Percentiles rank a stretch among this genome's conserved stretches.
These are phyloP conservation scores for Calocybe cyanea DNA, from an alignment of 768 basidiomycete genomes.

Conservation along the genomic window DNA sequence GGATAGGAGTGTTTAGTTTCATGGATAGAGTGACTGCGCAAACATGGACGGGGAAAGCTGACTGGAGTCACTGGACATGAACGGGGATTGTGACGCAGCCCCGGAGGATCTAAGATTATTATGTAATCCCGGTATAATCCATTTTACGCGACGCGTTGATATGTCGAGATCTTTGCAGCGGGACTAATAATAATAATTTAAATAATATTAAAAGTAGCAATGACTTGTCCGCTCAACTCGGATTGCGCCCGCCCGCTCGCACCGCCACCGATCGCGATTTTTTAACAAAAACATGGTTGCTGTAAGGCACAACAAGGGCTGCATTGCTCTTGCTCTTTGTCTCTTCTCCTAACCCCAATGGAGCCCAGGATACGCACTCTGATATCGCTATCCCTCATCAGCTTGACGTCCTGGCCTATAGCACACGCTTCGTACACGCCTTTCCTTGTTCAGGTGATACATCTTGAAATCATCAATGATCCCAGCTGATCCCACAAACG, in stretches of 20 bases:
- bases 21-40: conserved; percentile 20
- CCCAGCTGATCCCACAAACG: neutral
- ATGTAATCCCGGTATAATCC: neutral
- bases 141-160: no score
- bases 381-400: neutral
- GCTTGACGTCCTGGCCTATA: conserved; percentile 1
- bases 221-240: neutral
- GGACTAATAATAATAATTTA: no score
- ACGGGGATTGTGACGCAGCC: no score
- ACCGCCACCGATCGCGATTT: conserved; percentile 5
- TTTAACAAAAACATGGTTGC: conserved; percentile 1
- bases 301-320: no score
- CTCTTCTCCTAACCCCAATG: neutral
- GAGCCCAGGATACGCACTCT: neutral
- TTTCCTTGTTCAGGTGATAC: conserved; percentile 12
- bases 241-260: neutral
- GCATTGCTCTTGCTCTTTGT: no score
- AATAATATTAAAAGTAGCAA: no score
- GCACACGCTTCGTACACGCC: conserved; percentile 10
- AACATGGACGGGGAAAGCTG: neutral
- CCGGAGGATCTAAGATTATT: neutral
- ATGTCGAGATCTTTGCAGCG: no score
- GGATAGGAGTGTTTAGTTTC: conserved; percentile 48
- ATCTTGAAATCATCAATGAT: neutral
- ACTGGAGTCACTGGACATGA: no score